A percentile compares a stretch with the other conserved stretches of the same genome.
Conservation (phyloP, 2,329 filamentous ascomycete species). For the Xylariaceae sp. region DNA sequence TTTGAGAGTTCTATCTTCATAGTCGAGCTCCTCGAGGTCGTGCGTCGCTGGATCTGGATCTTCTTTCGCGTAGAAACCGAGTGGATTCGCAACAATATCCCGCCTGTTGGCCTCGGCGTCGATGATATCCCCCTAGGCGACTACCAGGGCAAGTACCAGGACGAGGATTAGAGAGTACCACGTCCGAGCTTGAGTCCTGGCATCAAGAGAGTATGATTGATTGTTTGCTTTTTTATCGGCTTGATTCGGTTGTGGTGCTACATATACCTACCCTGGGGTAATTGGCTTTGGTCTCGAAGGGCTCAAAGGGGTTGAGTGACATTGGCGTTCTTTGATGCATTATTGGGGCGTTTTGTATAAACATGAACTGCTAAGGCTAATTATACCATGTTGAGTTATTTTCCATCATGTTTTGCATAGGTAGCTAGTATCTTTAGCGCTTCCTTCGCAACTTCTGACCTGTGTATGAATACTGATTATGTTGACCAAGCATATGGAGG, state of each 20-base stretch:
- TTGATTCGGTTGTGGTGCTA: no score
- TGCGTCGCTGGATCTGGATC: conserved; percentile 94
- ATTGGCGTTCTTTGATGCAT: not conserved
- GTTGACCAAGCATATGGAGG: not conserved
- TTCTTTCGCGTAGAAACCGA: conserved; percentile 96
- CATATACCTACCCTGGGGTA: no score
- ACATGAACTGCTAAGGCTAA: not conserved
- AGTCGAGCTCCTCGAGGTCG: conserved; percentile 85
- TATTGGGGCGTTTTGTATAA: not conserved
- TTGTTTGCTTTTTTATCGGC: not conserved
- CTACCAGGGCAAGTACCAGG: conserved; percentile 68
- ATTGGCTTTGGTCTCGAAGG: no score
- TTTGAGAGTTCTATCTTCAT: conserved; percentile 88
- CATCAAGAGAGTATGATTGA: conserved; percentile 11
- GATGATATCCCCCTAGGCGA: conserved; percentile 80
- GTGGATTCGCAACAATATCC: conserved; percentile 69
- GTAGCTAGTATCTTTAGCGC: not conserved
- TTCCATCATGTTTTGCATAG: conserved; percentile 6
- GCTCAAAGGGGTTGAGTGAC: no score
- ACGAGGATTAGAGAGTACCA: conserved; percentile 49
- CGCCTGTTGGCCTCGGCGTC: conserved; percentile 55
- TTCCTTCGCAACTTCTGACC: not conserved
- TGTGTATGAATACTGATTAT: no score
- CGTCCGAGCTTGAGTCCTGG: conserved; percentile 8
- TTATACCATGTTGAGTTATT: conserved; percentile 9